phyloP scores from a whole-genome alignment of 2,329 filamentous ascomycete genomes.

The Capronia epimyces region DNA sequence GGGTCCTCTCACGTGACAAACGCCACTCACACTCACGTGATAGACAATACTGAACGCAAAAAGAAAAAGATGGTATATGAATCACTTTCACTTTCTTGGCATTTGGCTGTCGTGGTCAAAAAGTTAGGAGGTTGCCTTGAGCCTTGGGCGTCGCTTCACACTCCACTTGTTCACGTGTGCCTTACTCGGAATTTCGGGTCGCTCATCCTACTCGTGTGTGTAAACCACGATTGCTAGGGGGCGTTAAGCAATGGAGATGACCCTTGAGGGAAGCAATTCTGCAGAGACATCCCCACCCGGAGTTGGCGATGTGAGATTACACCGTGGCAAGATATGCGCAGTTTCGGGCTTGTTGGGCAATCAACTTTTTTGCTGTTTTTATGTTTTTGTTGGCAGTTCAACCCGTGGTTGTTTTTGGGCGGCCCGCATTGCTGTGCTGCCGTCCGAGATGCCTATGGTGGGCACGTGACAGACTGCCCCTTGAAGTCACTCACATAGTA shows the following conservation, averaged over 20 bases:
- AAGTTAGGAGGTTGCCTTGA: slow-evolving; percentile 27
- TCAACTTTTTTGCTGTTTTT: slow-evolving; percentile 33
- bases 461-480: too few relatives aligned
- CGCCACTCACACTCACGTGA: too few relatives aligned
- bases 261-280: slow-evolving; percentile 56
- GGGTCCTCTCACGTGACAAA: too few relatives aligned
- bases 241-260: slow-evolving; percentile 51
- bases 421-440: too few relatives aligned
- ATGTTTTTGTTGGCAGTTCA: background rate
- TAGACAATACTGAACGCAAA: background rate
- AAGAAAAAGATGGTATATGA: slow-evolving; percentile 6
- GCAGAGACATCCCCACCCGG: slow-evolving; percentile 52
- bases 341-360: slow-evolving; percentile 28
- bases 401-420: background rate
- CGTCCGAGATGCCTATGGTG: too few relatives aligned
- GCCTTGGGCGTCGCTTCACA: slow-evolving; percentile 26
- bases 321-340: slow-evolving; percentile 37
- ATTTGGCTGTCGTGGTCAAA: slow-evolving; percentile 29
- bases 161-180: slow-evolving; percentile 38
- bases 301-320: slow-evolving; percentile 52
- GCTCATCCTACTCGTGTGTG: slow-evolving; percentile 50
- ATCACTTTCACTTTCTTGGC: slow-evolving; percentile 13
- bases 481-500: too few relatives aligned
- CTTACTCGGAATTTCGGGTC: slow-evolving; percentile 53
- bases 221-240: slow-evolving; percentile 50